Conservation (phyloP, 768 basidiomycete species). For the Leucogyrophana mollusca region DNA sequence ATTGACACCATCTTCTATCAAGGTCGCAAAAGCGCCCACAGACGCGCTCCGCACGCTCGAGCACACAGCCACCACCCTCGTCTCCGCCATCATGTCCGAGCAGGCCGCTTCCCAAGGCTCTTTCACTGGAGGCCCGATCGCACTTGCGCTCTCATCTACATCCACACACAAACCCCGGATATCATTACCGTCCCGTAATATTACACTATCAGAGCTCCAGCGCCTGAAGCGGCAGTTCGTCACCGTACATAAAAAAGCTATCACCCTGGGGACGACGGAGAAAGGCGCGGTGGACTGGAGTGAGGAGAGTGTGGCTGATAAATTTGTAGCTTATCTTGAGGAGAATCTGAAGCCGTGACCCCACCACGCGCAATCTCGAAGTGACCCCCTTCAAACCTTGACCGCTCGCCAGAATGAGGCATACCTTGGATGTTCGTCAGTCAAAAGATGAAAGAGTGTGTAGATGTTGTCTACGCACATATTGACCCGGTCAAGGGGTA, state of each 20-base stretch:
- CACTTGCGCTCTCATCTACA: constrained; percentile 40
- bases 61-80: constrained; percentile 65
- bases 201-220: constrained; percentile 88
- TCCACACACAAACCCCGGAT: constrained; percentile 42
- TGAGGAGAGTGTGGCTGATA: constrained; percentile 65
- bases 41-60: constrained; percentile 89
- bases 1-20: constrained; percentile 1
- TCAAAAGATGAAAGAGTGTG: background rate
- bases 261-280: constrained; percentile 79
- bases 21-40: constrained; percentile 82
- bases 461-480: constrained; percentile 42
- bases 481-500: constrained; percentile 66
- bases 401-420: constrained; percentile 31
- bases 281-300: constrained; percentile 76
- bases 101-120: constrained; percentile 49
- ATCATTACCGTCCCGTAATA: constrained; percentile 61
- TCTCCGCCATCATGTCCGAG: constrained; percentile 68
- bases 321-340: constrained; percentile 71
- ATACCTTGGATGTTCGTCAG: constrained; percentile 17
- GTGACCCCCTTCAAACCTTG: constrained; percentile 5
- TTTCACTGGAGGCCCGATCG: constrained; percentile 52
- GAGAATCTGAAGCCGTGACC: constrained; percentile 56
- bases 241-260: constrained; percentile 83
- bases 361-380: too few species aligned
- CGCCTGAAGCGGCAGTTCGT: constrained; percentile 91